Conservation (phyloP, 2,329 filamentous ascomycete species). For the Colletotrichum liaoningense region DNA sequence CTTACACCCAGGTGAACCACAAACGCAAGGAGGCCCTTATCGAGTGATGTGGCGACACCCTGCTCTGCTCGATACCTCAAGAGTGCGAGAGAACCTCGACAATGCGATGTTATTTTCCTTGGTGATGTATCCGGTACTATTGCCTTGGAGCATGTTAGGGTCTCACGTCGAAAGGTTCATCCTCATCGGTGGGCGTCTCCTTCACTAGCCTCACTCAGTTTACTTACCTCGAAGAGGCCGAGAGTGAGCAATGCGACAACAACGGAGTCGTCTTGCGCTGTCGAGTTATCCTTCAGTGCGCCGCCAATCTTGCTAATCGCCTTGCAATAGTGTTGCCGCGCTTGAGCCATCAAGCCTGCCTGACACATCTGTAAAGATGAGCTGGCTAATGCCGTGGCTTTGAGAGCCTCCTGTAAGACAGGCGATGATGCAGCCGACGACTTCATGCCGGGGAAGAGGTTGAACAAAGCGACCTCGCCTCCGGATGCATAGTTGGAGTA, state of each 20-base stretch:
- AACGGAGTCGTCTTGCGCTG: constrained; percentile 19
- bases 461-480: constrained; percentile 5
- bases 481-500: constrained; percentile 14
- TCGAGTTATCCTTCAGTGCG: neutral
- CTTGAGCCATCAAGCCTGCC: constrained; percentile 19
- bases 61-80: constrained; percentile 28
- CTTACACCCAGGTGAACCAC: constrained; percentile 14
- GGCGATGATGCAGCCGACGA: constrained; percentile 36
- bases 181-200: too few relatives aligned
- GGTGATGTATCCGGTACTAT: constrained; percentile 6
- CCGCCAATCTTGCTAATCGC: constrained; percentile 11
- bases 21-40: constrained; percentile 7
- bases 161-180: too few relatives aligned
- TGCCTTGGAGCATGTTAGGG: neutral
- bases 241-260: constrained; percentile 15
- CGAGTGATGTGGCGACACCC: constrained; percentile 8
- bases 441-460: neutral
- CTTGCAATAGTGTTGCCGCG: constrained; percentile 10
- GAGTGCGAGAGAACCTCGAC: constrained; percentile 17
- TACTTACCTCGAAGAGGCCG: constrained; percentile 23
- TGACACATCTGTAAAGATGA: constrained; percentile 12
- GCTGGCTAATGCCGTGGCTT: constrained; percentile 32
- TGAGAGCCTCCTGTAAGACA: constrained; percentile 19
- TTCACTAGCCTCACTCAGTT: too few relatives aligned
- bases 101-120: constrained; percentile 8